phyloP scores from a whole-genome alignment of 1,139 yeast genomes.

The Yamadazyma dushanensis region DNA sequence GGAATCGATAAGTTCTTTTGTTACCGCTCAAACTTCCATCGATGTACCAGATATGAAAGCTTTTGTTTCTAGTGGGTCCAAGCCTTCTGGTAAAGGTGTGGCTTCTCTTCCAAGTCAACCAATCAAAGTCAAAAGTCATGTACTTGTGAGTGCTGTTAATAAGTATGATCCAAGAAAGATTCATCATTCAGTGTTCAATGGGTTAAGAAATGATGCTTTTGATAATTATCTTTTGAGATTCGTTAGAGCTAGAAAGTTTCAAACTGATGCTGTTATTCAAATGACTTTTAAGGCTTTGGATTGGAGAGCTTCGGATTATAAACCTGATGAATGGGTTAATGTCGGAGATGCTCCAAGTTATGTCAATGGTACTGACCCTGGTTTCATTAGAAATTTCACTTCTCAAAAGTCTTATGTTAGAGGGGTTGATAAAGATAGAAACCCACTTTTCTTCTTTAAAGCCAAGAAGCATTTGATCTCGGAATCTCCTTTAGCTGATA shows the following conservation, averaged over 20 bases:
- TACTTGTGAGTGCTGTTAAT: constrained; percentile 18
- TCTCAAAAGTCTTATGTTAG: constrained; percentile 40
- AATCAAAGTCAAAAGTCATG: constrained; percentile 16
- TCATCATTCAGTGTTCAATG: constrained; percentile 25
- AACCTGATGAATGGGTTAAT: constrained; percentile 31
- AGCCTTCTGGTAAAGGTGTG: not conserved
- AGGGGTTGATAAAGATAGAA: constrained; percentile 39
- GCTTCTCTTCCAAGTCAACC: constrained; percentile 9
- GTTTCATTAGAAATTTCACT: constrained; percentile 39
- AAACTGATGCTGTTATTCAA: constrained; percentile 29
- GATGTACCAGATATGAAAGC: constrained; percentile 23
- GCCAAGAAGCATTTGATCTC: constrained; percentile 43
- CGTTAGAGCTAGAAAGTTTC: constrained; percentile 46
- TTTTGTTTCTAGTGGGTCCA: constrained; percentile 9
- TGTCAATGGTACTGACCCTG: constrained; percentile 30
- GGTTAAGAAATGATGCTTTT: constrained; percentile 31
- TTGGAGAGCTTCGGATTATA: constrained; percentile 35
- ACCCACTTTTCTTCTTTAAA: constrained; percentile 41
- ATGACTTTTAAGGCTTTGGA: constrained; percentile 40
- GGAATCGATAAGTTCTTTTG: constrained; percentile 35
- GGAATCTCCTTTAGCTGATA: constrained; percentile 39
- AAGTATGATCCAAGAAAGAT: constrained; percentile 27
- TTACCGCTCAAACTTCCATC: constrained; percentile 38
- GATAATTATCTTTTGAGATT: constrained; percentile 40
- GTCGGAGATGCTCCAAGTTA: constrained; percentile 45